Base-by-base conservation (phyloP, 1,139 yeast species). In the Scheffersomyces insectosa region DNA sequence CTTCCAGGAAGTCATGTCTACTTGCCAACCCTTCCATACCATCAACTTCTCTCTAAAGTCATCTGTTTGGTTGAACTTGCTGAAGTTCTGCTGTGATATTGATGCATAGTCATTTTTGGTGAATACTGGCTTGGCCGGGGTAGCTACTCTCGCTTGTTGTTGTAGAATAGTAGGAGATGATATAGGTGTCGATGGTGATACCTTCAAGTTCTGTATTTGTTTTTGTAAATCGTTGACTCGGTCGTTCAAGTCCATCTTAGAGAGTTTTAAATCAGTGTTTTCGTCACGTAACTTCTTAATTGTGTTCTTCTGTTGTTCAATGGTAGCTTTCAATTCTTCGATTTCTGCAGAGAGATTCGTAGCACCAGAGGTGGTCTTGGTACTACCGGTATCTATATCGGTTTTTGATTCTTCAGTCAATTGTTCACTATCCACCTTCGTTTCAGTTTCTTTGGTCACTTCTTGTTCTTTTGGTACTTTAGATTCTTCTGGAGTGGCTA, bases 21-120 rank as follows among this genome's bases (percentile, higher is more conserved):
- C 79, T 57, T 85, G 89, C 93, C 95, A 90, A 34, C 82, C 83
- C 53, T 82, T 82, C 96, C 96, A 90, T 49, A 81, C 77, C 63
- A 72, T 55, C 16, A 74, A 53, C 38, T 62, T 59, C 45, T 72
- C 78, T 54, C 74, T 65, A 56, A 72, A 73, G 42, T 74, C 75
- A 23, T 57, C 68, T 1, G 61, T 57, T 27, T 48, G 43, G n/a
- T 46, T 52, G 35, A 57, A 53, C 14, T 51, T 51, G 15, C 52
- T 51, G 34, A 65, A 54, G 38, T 60, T 62, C 42, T 63, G 70
- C 38, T 60, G 63, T 3, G 73, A 64, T 10, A 39, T 43, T 0
- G 68, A 55, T 2, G 75, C 75, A 49, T 65, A 72, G 31, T 60
- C 66, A 45, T 70, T 72, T 25, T 49, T 58, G 29, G 71, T 68